Evolutionary conservation across 768 basidiomycete genomes (phyloP).

Genomic region (Trametes cinnabarina): DNA sequence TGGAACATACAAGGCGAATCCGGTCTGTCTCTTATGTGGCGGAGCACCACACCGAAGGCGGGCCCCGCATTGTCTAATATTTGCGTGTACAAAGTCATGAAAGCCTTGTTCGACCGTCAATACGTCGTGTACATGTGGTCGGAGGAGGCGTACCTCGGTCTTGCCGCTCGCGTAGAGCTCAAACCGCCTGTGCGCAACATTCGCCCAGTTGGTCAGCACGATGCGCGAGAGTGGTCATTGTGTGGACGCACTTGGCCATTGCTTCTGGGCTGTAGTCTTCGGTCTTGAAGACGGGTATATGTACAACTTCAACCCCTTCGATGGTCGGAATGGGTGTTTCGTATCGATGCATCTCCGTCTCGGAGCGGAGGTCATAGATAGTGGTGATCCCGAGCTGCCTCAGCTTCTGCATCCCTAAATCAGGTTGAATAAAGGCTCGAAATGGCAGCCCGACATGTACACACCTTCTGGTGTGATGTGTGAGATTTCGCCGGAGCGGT

Average conservation of each 20-base stretch:
- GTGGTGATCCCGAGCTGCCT: conserved; percentile 60
- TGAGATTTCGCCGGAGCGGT: conserved; percentile 73
- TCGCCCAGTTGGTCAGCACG: not conserved
- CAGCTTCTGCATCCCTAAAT: conserved; percentile 55
- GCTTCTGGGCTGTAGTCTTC: conserved; percentile 83
- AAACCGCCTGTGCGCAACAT: conserved; percentile 47
- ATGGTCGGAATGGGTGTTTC: conserved; percentile 61
- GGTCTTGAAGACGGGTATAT: conserved; percentile 59
- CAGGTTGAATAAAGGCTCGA: not conserved
- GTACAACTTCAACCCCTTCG: conserved; percentile 59
- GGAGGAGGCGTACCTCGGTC: conserved; percentile 54
- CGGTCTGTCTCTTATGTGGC: conserved; percentile 71
- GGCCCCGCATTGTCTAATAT: conserved; percentile 71
- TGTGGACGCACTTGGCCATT: conserved; percentile 77
- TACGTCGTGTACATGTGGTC: conserved; percentile 1
- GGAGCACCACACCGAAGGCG: conserved; percentile 68
- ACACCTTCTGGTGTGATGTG: conserved; percentile 68
- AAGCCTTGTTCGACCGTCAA: conserved; percentile 49
- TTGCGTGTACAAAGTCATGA: conserved; percentile 78
- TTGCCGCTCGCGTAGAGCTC: conserved; percentile 78
- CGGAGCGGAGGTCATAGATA: conserved; percentile 77
- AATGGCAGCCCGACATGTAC: not conserved
- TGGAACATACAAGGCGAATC: conserved; percentile 67
- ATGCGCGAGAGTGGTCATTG: not conserved
- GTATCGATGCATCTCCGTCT: conserved; percentile 77